A percentile compares a stretch with the other conserved stretches of the same genome.
phyloP scores from a whole-genome alignment of 164 flowering plant genomes.

The Dillenia turbinata region DNA sequence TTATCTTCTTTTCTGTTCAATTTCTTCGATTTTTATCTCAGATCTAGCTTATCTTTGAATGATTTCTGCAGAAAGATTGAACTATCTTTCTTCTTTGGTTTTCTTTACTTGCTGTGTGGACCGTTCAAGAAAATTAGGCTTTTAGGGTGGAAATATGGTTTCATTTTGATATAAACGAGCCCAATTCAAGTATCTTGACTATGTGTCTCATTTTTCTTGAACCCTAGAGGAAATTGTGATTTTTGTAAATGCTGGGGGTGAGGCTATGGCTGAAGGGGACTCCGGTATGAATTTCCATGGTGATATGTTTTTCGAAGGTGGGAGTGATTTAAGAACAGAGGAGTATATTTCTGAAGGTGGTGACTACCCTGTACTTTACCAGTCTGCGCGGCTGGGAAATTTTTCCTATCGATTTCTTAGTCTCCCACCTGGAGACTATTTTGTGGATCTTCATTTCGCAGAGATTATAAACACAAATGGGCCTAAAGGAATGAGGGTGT shows the following conservation, averaged over 20 bases:
- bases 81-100: conserved; percentile 5
- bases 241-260: conserved; percentile 73
- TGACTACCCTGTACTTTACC: conserved; percentile 52
- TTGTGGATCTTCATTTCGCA: conserved; percentile 75
- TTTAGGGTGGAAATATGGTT: background rate
- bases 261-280: conserved; percentile 21
- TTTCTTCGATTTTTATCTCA: background rate
- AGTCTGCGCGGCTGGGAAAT: conserved; percentile 64
- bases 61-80: background rate
- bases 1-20: background rate
- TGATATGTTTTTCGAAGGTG: conserved; percentile 57
- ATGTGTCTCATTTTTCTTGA: conserved; percentile 10
- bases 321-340: conserved; percentile 57
- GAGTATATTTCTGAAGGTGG: conserved; percentile 50
- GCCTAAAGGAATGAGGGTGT: conserved; percentile 81
- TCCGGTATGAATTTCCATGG: conserved; percentile 18
- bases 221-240: conserved; percentile 43
- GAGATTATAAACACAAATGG: conserved; percentile 73
- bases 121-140: background rate
- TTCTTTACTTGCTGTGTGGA: background rate
- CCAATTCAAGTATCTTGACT: conserved; percentile 2
- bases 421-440: conserved; percentile 61
- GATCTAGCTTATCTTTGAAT: background rate
- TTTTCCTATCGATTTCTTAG: conserved; percentile 47
- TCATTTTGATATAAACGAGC: background rate